Conservation (phyloP, 148 eudicot genomes). For the Suaeda aralocaspica region DNA sequence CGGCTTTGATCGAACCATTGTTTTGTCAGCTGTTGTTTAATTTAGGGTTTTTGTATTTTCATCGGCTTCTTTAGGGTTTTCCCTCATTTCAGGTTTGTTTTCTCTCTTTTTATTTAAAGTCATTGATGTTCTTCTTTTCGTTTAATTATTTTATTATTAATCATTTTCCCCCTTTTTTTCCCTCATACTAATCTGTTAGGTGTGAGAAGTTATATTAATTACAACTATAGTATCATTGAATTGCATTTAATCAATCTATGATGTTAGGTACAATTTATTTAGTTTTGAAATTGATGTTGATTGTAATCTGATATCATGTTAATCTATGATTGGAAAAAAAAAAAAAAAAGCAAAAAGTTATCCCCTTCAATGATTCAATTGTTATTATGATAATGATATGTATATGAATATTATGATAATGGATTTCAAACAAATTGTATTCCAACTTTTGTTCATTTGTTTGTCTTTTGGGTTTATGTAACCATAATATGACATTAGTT, state of each 20-base stretch:
- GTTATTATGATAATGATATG: conserved; percentile 10
- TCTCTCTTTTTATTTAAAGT: neutral
- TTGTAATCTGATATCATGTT: neutral
- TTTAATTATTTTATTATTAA: neutral
- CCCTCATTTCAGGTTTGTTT: conserved; percentile 13
- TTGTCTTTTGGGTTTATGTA: too few relatives aligned
- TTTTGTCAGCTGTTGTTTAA: neutral
- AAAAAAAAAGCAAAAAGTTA: neutral
- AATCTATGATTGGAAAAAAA: neutral
- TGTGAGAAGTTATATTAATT: conserved; percentile 3
- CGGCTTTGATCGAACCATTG: neutral
- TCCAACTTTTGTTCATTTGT: too few relatives aligned
- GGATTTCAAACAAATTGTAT: neutral
- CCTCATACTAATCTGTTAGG: conserved; percentile 9
- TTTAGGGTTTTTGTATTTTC: conserved; percentile 12
- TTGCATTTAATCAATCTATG: neutral
- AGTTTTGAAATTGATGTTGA: neutral
- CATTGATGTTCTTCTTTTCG: neutral
- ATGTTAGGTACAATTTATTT: neutral
- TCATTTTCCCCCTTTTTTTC: neutral
- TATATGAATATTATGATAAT: conserved; percentile 9
- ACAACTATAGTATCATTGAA: conserved; percentile 9
- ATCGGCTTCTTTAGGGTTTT: conserved; percentile 8
- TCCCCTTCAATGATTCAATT: neutral
- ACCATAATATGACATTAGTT: too few relatives aligned